phyloP scores from a whole-genome alignment of 345 rosid genomes.

The Ceriops decandra region DNA sequence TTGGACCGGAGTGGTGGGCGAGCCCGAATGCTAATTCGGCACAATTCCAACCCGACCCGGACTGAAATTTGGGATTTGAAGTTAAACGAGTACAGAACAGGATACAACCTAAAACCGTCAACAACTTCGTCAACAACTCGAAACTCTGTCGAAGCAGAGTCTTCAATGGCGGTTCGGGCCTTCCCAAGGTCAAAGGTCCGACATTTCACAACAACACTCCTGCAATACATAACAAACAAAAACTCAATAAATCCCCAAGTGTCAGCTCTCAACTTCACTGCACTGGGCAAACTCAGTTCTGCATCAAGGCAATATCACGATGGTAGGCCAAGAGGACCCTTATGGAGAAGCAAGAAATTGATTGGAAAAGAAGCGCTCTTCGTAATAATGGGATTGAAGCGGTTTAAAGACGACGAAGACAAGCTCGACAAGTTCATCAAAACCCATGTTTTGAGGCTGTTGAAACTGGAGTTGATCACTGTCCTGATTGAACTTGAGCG shows the following conservation, averaged over 20 bases:
- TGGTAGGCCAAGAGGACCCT: constrained; percentile 93
- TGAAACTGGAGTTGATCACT: constrained; percentile 78
- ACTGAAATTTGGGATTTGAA: too few relatives aligned
- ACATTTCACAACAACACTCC: constrained; percentile 29
- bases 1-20: too few relatives aligned
- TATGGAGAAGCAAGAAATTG: constrained; percentile 90
- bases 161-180: constrained; percentile 45
- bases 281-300: constrained; percentile 12
- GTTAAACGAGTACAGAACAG: too few relatives aligned
- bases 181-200: constrained; percentile 42
- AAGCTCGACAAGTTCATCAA: constrained; percentile 62
- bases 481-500: constrained; percentile 82
- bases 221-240: constrained; percentile 28
- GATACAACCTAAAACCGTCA: too few relatives aligned
- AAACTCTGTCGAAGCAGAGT: background rate
- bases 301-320: constrained; percentile 63
- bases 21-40: too few relatives aligned
- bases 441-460: constrained; percentile 67
- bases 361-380: constrained; percentile 86
- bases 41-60: too few relatives aligned
- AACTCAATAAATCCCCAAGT: constrained; percentile 18
- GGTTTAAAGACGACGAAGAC: constrained; percentile 72
- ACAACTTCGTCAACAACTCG: too few relatives aligned
- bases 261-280: constrained; percentile 4
- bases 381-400: constrained; percentile 65